Evolutionary conservation across 2,329 filamentous ascomycete genomes (phyloP).

Genomic region (Ophiostoma pallidulum): DNA sequence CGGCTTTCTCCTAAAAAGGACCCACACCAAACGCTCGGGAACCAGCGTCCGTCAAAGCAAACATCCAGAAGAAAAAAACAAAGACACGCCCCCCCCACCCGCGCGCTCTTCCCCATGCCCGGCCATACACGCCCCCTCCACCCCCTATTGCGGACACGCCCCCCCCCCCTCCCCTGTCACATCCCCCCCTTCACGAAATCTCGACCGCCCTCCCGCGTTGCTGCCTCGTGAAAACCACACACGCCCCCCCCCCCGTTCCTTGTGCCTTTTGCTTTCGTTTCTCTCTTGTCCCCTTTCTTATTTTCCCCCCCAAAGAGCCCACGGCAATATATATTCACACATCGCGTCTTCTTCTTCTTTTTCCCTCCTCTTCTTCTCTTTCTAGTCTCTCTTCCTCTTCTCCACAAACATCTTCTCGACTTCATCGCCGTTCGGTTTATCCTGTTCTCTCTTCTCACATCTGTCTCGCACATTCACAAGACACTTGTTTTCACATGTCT

Average conservation of each 20-base stretch:
- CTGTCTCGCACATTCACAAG: no score
- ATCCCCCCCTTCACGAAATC: neutral
- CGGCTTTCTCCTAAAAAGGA: conserved; percentile 1
- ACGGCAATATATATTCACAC: conserved; percentile 7
- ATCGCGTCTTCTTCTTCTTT: conserved; percentile 1
- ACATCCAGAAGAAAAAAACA: no score
- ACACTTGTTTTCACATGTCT: neutral
- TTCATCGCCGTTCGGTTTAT: neutral
- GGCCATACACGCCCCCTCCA: conserved; percentile 7
- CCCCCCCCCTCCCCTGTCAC: neutral
- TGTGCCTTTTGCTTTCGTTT: neutral
- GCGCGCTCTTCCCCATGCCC: no score
- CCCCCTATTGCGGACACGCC: neutral
- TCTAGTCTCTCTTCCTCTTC: neutral
- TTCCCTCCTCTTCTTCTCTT: neutral
- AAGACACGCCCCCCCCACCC: no score
- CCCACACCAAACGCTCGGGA: conserved; percentile 13
- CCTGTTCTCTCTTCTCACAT: no score
- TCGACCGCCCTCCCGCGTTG: conserved; percentile 4
- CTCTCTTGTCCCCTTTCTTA: neutral
- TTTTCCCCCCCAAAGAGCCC: neutral
- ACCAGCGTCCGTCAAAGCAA: conserved; percentile 10
- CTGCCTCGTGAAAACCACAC: conserved; percentile 13
- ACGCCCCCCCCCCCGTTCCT: conserved; percentile 11
- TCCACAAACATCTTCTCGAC: conserved; percentile 1